Base-by-base conservation (phyloP, 257 asterid species). In the Lithospermum erythrorhizon region DNA sequence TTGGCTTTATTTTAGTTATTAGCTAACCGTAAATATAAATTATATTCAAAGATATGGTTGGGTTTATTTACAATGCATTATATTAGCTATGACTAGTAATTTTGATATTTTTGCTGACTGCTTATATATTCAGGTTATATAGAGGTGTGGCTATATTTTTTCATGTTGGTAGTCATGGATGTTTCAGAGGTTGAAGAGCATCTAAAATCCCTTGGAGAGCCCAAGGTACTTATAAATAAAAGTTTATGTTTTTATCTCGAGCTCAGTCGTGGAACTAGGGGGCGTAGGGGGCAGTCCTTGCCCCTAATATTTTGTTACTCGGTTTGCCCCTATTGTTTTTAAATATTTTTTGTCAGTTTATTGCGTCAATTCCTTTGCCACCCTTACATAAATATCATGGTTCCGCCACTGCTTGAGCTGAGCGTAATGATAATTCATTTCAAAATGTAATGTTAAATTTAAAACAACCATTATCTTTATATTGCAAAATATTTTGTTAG, bases 141-240 rank as follows among this genome's bases (percentile, higher is more conserved):
- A 58, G 56, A 70, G 62, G 20, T 47, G 59, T 17, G 66, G 53
- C 20, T 55, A 30, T 66, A 20, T 32, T 64, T 72, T 4, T 66
- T 58, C 61, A 22, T 65, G 45, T 32, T 35, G 56, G 61, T 74
- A 62, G 65, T 68, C 62, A 90, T 90, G 97, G 95, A 85, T 57
- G 65, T 61, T 56, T 64, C 82, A 63, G 97, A 85, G 79, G 79
- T 87, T 76, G 97, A 90, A 64, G 95, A 84, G 9, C 80, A 77
- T 74, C 67, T 90, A 62, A 64, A 80, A 55, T 73, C 87, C 63
- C 82, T 87, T 73, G 94, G 96, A 8, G 97, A 90, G 78, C 94
- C 97, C 61, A 90, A 90, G 97, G 97, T 90, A 80, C 20, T 19
- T 19, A 9, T 41, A 10, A 19, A 21, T 29, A 3, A 18, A 17